Percentiles rank a stretch among this genome's conserved stretches.
These are phyloP conservation scores for Scheffersomyces quercinus DNA, from an alignment of 1,139 yeast genomes.

Conservation along the genomic window DNA sequence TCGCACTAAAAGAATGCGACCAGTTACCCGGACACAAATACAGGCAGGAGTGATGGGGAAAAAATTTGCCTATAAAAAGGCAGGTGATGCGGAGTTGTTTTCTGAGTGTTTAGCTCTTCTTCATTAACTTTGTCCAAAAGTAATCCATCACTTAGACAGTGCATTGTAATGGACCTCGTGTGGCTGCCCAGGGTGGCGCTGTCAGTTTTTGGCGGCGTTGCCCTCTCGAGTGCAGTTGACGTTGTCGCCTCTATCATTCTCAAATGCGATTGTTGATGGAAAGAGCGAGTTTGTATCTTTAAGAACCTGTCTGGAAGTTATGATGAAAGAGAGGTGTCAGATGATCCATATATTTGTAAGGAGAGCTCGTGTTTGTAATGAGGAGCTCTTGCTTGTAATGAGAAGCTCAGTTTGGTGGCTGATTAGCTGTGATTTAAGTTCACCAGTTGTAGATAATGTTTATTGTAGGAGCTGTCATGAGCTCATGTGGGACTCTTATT, in stretches of 20 bases:
- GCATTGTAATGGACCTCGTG: conserved; percentile 31
- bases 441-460: too few relatives aligned
- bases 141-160: conserved; percentile 56
- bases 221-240: conserved; percentile 8
- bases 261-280: conserved; percentile 52
- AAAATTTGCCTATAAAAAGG: too few relatives aligned
- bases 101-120: conserved; percentile 10
- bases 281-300: conserved; percentile 41
- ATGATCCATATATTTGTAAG: conserved; percentile 37
- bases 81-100: too few relatives aligned
- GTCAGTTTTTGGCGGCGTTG: conserved; percentile 25
- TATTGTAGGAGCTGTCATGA: too few relatives aligned
- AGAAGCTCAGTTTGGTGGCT: too few relatives aligned
- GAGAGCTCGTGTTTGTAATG: too few relatives aligned
- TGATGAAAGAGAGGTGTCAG: conserved; percentile 59
- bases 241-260: conserved; percentile 20
- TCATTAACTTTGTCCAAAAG: conserved; percentile 53
- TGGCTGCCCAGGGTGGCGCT: conserved; percentile 4
- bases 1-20: too few relatives aligned
- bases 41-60: too few relatives aligned
- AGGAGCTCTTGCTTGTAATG: too few relatives aligned
- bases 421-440: too few relatives aligned
- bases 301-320: conserved; percentile 55
- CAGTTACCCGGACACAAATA: too few relatives aligned
- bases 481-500: too few relatives aligned